Conservation (phyloP, 768 basidiomycete genomes). For the Suillus ampliporus region DNA sequence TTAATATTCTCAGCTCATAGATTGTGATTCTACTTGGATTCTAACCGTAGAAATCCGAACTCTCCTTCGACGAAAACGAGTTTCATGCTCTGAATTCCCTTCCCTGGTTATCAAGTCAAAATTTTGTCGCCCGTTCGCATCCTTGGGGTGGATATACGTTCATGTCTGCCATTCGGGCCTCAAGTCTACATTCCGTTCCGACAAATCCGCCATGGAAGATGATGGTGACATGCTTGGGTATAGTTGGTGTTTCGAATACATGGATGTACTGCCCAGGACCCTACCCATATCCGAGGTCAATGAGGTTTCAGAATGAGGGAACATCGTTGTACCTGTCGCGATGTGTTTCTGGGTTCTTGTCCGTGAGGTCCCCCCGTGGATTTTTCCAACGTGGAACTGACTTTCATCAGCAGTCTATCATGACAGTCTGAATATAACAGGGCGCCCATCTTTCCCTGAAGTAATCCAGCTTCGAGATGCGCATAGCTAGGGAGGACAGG, state of each 20-base stretch:
- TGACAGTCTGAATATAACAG: too few species aligned
- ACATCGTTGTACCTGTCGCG: conserved; percentile 61
- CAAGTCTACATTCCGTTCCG: conserved; percentile 65
- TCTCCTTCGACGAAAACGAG: conserved; percentile 79
- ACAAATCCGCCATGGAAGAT: conserved; percentile 91
- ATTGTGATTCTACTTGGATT: conserved; percentile 77
- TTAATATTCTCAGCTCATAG: conserved; percentile 65
- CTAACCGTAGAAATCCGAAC: conserved; percentile 91
- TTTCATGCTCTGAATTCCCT: conserved; percentile 53
- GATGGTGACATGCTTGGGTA: conserved; percentile 59
- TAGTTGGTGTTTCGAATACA: conserved; percentile 59
- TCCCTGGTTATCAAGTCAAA: conserved; percentile 54
- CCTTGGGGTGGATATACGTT: conserved; percentile 73
- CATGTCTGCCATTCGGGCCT: conserved; percentile 55
- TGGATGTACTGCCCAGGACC: conserved; percentile 81
- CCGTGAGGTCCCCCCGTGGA: conserved; percentile 72
- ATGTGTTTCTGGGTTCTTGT: conserved; percentile 79
- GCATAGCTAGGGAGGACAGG: too few species aligned
- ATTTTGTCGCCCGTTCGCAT: conserved; percentile 73
- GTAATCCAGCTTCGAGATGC: too few species aligned
- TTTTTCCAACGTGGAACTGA: conserved; percentile 82
- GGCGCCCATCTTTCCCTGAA: too few species aligned
- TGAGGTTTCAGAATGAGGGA: conserved; percentile 1
- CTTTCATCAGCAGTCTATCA: conserved; percentile 51
- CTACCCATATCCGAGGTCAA: conserved; percentile 41